These are phyloP conservation scores for Sinapis alba DNA, from an alignment of 441 rosid species.

Conservation along the genomic window DNA sequence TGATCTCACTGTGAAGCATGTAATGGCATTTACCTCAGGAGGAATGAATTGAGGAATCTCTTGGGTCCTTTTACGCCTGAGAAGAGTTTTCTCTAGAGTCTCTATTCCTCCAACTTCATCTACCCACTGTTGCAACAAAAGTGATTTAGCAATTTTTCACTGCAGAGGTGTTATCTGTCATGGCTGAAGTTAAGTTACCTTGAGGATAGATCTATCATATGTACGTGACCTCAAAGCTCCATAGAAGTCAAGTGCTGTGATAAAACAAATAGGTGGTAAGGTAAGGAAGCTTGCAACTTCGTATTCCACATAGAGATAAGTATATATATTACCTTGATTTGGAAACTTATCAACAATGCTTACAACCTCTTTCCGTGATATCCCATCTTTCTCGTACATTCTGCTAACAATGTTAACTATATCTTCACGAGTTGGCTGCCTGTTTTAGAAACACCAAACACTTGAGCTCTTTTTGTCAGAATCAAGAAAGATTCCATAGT, in stretches of 20 bases:
- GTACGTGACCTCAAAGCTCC: conserved; percentile 95
- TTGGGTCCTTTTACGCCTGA: conserved; percentile 57
- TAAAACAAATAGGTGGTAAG: conserved; percentile 11
- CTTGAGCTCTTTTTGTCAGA: background rate
- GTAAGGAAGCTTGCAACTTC: conserved; percentile 3
- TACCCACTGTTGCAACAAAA: conserved; percentile 64
- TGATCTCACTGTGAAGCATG: background rate
- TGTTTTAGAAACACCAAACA: conserved; percentile 33
- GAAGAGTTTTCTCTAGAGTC: conserved; percentile 69
- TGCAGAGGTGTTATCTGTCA: background rate
- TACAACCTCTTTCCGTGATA: conserved; percentile 64
- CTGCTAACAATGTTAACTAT: conserved; percentile 81
- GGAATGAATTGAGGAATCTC: conserved; percentile 75
- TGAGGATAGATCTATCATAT: conserved; percentile 79
- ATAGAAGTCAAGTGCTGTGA: conserved; percentile 89
- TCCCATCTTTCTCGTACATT: conserved; percentile 92
- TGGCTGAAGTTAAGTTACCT: conserved; percentile 49
- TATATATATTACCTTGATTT: conserved; percentile 69
- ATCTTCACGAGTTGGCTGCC: conserved; percentile 93
- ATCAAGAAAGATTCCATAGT: conserved; percentile 17
- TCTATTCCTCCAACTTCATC: conserved; percentile 85
- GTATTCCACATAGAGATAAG: background rate
- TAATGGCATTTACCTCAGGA: conserved; percentile 58
- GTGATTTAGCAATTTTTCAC: conserved; percentile 16
- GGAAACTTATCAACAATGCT: conserved; percentile 79